Evolutionary conservation across 768 basidiomycete species (phyloP).

Genomic region (Collybia nuda): DNA sequence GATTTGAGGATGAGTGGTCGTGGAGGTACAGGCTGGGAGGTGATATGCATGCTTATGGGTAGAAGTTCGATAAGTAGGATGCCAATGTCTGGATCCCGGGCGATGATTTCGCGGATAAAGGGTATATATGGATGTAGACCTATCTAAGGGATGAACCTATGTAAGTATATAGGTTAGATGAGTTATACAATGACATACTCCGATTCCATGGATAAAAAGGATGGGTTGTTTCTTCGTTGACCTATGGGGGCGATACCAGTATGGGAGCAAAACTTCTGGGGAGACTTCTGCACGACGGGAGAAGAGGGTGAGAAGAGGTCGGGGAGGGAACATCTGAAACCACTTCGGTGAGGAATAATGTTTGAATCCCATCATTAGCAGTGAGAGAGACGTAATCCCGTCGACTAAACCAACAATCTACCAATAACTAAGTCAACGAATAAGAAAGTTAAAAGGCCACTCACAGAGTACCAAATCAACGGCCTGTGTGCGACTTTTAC

Average conservation of each 20-base stretch:
- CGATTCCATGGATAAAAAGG: conserved; percentile 71
- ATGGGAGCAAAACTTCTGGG: conserved; percentile 26
- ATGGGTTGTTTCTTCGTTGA: conserved; percentile 48
- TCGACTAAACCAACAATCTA: conserved; percentile 59
- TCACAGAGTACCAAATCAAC: conserved; percentile 62
- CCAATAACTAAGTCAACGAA: not conserved
- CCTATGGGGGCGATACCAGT: conserved; percentile 45
- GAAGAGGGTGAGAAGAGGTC: conserved; percentile 41
- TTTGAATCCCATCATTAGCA: conserved; percentile 47
- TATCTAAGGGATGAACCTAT: conserved; percentile 40
- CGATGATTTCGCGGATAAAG: conserved; percentile 47
- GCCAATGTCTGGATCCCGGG: conserved; percentile 48
- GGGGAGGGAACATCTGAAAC: conserved; percentile 51
- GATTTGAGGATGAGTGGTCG: conserved; percentile 39
- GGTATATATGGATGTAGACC: conserved; percentile 58
- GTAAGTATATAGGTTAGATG: not conserved
- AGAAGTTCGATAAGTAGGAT: conserved; percentile 62
- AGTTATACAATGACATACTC: conserved; percentile 35
- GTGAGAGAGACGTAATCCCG: conserved; percentile 34
- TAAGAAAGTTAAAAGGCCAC: conserved; percentile 18
- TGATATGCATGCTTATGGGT: conserved; percentile 61
- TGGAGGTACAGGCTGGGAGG: conserved; percentile 41
- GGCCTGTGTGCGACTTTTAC: conserved; percentile 58
- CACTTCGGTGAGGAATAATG: conserved; percentile 45
- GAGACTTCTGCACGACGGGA: conserved; percentile 42